Base-by-base conservation (phyloP, 1,284 basidiomycete species). In the Rhodotorula sp. region DNA sequence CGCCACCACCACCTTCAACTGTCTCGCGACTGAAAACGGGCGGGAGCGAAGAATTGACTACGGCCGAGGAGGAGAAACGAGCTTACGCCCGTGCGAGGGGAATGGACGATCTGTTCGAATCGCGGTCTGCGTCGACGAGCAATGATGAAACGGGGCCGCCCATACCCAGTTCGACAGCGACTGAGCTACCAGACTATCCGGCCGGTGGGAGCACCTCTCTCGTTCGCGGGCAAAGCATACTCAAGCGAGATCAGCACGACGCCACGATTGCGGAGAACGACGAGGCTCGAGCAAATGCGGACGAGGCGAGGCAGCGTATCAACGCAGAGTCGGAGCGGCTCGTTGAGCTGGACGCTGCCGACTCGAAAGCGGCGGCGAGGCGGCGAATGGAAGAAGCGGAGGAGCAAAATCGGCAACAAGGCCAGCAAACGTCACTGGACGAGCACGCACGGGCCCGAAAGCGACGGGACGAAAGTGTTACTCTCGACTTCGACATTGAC, bases 31-130 rank as follows among this genome's bases (percentile, higher is more conserved):
- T 42, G n/a, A 54, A 62, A 7, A 17, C 26, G n/a, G 30, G 30
- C 46, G 22, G 2, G 30, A 29, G 33, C 48, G 62, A 53, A 14
- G 30, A 33, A 26, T 20, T 30, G 8, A 6, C 29, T 22, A 18
- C 53, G 5, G 37, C 65, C 10, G 65, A 37, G 15, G 65, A 60
- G 45, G 59, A 54, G 59, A 66, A 61, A 7, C 59, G 59, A 2
- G 51, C 65, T 6, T 12, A 22, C 14, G 63, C 63, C 3, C 29
- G 56, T 10, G 55, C 46, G 29, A 22, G 54, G 2, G 62, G 55
- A 18, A 33, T 64, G 15, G 62, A 57, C 45, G 62, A 64, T 15
- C 30, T 62, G 44, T 29, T 49, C 60, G 60, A 61, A 15, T 17
- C 37, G 44, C 44, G 18, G 10, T 4, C 45, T 5, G 17, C 18